phyloP scores from a whole-genome alignment of 2,329 filamentous ascomycete genomes.

The Pseudogymnoascus sp. region DNA sequence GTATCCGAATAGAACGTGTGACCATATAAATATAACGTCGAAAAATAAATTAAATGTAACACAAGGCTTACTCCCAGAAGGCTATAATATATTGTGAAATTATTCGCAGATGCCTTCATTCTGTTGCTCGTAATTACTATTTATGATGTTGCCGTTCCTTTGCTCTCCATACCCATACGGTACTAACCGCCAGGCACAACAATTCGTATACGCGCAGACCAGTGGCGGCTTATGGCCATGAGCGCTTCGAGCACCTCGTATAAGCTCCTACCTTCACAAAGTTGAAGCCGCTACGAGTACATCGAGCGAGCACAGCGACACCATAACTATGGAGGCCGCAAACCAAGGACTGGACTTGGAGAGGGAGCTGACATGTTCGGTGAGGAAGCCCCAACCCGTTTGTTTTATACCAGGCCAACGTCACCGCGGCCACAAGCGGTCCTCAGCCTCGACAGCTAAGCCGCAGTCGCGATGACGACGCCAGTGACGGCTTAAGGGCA shows the following conservation, averaged over 20 bases:
- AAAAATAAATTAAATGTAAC: not conserved
- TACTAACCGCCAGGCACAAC: constrained; percentile 7
- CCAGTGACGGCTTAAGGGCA: not conserved
- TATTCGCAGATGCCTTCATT: not conserved
- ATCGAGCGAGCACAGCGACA: not conserved
- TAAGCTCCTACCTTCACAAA: not conserved
- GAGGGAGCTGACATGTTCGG: constrained; percentile 90
- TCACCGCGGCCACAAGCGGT: constrained; percentile 6
- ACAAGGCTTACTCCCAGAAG: not conserved
- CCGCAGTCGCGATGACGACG: not conserved
- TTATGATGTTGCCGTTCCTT: not conserved
- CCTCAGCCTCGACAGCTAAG: constrained; percentile 5
- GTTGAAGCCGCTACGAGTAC: not conserved
- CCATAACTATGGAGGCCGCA: constrained; percentile 40
- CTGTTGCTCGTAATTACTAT: not conserved
- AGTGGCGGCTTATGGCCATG: constrained; percentile 1
- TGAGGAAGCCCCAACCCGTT: constrained; percentile 41
- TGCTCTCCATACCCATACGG: not conserved
- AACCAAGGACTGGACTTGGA: constrained; percentile 62
- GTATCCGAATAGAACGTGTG: not conserved
- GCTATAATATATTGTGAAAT: not conserved
- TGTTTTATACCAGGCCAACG: constrained; percentile 2
- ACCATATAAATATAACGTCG: not conserved
- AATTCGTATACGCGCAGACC: not conserved
- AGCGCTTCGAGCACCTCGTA: not conserved